Base-by-base conservation (phyloP, 2,329 filamentous ascomycete species). In the Botrytis cinerea region DNA sequence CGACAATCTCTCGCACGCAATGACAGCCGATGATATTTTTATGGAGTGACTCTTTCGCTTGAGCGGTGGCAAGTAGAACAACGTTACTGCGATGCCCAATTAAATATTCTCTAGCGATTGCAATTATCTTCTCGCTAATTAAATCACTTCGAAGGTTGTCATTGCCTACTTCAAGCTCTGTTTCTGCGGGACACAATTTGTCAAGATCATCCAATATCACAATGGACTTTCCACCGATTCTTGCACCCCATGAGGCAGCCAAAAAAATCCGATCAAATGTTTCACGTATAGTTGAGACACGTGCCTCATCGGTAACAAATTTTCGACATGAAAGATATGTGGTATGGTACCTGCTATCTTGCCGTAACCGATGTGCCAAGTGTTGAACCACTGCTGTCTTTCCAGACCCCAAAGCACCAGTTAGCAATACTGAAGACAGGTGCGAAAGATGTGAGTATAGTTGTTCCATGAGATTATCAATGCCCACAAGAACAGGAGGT, bases 131-230 rank as follows among this genome's bases (percentile, higher is more conserved):
- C 82, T 99, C 96, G 80, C 95, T 97, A 73, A 98, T 90, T 78
- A 98, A 95, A 48, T 94, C 90, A 81, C 95, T 98, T 76, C 95
- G 89, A 28, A 93, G 93, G 79, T 99, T 98, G 78, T 98, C 94
- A 74, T 94, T 95, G 75, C 94, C 94, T 7, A 97, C 93, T 82
- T 98, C 94, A 20, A 99, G 86, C 81, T 99, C 96, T 0, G 95
- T 98, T 83, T 99, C 97, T 0, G 91, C 92, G 0, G 96, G 95
- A 80, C 95, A 98, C 1, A 99, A 86, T 79, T 93, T 94, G 82
- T 99, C 96, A 10, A 99, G 84, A 79, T 99, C 96, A 80, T 99
- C 96, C 2, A 99, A 85, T 67, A 99, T 89, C 32, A 99, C 93
- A 4, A 98, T 81, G 0, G 95, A 89, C 75, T 90, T 91, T 7